Percentiles rank a stretch among this genome's conserved stretches.
phyloP scores from a whole-genome alignment of 176 grass and related monocot species.

The Cymbopogon citratus region DNA sequence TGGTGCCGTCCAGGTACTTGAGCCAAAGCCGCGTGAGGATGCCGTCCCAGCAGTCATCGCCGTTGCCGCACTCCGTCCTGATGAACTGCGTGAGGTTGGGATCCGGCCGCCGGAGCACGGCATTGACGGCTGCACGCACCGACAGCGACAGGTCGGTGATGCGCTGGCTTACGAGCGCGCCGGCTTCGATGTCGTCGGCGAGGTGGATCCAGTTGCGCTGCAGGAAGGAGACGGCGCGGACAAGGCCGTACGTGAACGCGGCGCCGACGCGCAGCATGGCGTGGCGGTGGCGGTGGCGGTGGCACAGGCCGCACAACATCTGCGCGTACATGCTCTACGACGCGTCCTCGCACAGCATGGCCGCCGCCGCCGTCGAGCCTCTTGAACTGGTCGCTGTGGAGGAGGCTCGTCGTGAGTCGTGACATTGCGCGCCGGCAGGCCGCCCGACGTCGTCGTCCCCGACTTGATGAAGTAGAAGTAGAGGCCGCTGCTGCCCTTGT shows the following conservation, averaged over 20 bases:
- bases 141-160: not conserved
- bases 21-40: conserved; percentile 45
- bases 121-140: not conserved
- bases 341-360: conserved; percentile 79
- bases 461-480: too few species aligned
- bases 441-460: too few species aligned
- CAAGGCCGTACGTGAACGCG: too few species aligned
- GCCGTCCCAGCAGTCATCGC: too few species aligned
- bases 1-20: conserved; percentile 42
- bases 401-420: too few species aligned
- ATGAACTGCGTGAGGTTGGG: not conserved
- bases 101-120: not conserved
- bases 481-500: too few species aligned
- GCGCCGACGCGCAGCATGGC: conserved; percentile 86
- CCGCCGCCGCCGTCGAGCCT: conserved; percentile 14
- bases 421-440: too few species aligned
- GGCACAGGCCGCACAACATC: conserved; percentile 84
- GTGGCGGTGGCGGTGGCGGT: conserved; percentile 64
- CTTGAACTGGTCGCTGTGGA: too few species aligned
- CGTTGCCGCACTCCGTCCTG: too few species aligned
- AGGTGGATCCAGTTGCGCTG: too few species aligned
- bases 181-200: not conserved
- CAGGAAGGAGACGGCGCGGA: too few species aligned
- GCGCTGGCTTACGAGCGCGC: not conserved
- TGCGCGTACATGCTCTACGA: conserved; percentile 98